Evolutionary conservation across 129 eudicot species (phyloP).

Genomic region (Helianthus tuberosus): DNA sequence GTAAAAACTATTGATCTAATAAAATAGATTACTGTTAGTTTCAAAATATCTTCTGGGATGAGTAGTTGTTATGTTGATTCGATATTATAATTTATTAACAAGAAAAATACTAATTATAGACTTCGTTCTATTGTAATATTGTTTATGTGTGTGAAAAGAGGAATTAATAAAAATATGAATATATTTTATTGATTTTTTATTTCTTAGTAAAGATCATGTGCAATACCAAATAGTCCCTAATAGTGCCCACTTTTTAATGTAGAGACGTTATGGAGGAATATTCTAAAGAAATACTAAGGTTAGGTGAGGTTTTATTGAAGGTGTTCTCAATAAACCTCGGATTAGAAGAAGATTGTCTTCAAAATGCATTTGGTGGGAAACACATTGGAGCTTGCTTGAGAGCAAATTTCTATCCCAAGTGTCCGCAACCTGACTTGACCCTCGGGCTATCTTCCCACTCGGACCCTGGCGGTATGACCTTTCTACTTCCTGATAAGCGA

Average conservation of each 20-base stretch:
- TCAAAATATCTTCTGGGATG: too few species aligned
- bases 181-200: too few species aligned
- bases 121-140: too few species aligned
- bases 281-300: slow-evolving; percentile 44
- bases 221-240: too few species aligned
- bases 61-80: too few species aligned
- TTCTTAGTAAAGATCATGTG: too few species aligned
- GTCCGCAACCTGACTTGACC: slow-evolving; percentile 81
- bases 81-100: too few species aligned
- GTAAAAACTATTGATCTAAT: too few species aligned
- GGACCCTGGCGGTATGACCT: slow-evolving; percentile 87
- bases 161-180: too few species aligned
- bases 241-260: background rate
- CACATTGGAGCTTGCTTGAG: slow-evolving; percentile 64
- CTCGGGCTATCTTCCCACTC: slow-evolving; percentile 78
- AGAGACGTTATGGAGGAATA: slow-evolving; percentile 74
- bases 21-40: too few species aligned
- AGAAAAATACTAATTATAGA: too few species aligned
- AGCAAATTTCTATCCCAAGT: slow-evolving; percentile 77
- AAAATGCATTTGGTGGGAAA: slow-evolving; percentile 73
- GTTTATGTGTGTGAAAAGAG: too few species aligned
- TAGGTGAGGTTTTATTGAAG: slow-evolving; percentile 54
- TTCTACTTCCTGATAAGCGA: slow-evolving; percentile 64
- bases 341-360: slow-evolving; percentile 48
- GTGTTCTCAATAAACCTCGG: slow-evolving; percentile 59